Base-by-base conservation (phyloP, 768 basidiomycete species). In the Zangia roseola region DNA sequence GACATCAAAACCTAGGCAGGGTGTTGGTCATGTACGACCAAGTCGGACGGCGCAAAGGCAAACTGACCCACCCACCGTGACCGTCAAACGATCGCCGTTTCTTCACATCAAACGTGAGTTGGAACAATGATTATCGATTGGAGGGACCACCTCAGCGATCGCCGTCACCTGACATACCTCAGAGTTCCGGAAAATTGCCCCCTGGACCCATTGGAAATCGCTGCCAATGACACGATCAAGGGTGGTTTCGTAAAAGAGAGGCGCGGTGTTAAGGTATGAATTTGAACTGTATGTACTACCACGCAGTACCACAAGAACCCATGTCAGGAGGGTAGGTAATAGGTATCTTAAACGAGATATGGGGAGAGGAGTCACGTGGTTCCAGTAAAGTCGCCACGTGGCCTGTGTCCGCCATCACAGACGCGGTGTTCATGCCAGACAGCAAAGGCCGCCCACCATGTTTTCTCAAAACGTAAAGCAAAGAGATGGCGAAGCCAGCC, bases 101-200 rank as follows among this genome's bases (percentile, higher is more conserved):
- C 89, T 74, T 87, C 88, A 91, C 88, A 91, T 91, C 36, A 90
- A 45, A 17, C 89, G 70, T 16, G 81, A 69, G 56, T 82, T 87
- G 64, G 89, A 90, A 68, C 89, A 91, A 53, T 84, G 79, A 24
- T 70, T 61, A 8, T 88, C 88, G 43, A 79, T 73, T 3, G 86
- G 73, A 49, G 38, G 74, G 74, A 3, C 89, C 89, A 21, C 88
- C 89, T 24, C 81, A 82, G 63, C 88, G 90, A 2, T 83, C 84
- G 14, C 73, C 71, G 4, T 78, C 69, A 42, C 80, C 76, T 4
- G 80, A 63, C 0, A 88, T 89, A 14, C 89, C 87, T 59, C 88
- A 73, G 31, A 90, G 59, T 5, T 89, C 88, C 10, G 88, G 88
- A 10, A 91, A 75, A 69, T 90, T 90, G 19, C 85, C 87, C 85